Evolutionary conservation across 2,329 filamentous ascomycete species (phyloP).

Genomic region (Colletotrichum eleusines): DNA sequence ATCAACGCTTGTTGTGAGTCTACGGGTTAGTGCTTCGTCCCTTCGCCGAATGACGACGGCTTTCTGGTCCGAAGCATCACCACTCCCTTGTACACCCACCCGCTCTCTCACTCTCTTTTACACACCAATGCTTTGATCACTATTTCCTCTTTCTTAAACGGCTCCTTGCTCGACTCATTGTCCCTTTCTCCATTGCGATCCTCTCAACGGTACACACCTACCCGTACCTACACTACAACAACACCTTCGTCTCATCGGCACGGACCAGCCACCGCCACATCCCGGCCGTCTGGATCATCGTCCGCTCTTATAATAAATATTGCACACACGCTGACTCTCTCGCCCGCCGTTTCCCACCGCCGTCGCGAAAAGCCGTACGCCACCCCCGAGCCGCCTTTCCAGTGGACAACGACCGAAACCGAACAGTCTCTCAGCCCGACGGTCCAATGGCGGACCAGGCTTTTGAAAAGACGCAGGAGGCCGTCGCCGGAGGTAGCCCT

Average conservation of each 20-base stretch:
- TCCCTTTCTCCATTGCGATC: constrained; percentile 8
- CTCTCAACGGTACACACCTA: constrained; percentile 6
- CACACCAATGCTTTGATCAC: neutral
- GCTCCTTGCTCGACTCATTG: neutral
- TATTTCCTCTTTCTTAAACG: constrained; percentile 24
- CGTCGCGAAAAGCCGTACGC: neutral
- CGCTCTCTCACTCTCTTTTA: neutral
- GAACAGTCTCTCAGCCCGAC: constrained; percentile 1
- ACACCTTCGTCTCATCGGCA: constrained; percentile 28
- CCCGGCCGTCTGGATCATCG: constrained; percentile 30
- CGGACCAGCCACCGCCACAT: constrained; percentile 37
- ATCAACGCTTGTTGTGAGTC: constrained; percentile 14
- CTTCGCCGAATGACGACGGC: constrained; percentile 20
- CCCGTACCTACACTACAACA: constrained; percentile 23
- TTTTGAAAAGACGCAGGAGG: constrained; percentile 48
- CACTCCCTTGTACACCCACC: neutral
- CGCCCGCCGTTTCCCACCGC: neutral
- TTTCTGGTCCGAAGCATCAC: constrained; percentile 17
- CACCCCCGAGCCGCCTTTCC: neutral
- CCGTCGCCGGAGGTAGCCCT: constrained; percentile 47
- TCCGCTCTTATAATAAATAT: constrained; percentile 5
- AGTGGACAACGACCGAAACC: neutral
- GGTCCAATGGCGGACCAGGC: constrained; percentile 48
- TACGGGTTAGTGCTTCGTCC: constrained; percentile 3
- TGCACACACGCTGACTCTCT: neutral